These are phyloP conservation scores for Candida glucosophila DNA, from an alignment of 1,139 yeast genomes.

Conservation along the genomic window DNA sequence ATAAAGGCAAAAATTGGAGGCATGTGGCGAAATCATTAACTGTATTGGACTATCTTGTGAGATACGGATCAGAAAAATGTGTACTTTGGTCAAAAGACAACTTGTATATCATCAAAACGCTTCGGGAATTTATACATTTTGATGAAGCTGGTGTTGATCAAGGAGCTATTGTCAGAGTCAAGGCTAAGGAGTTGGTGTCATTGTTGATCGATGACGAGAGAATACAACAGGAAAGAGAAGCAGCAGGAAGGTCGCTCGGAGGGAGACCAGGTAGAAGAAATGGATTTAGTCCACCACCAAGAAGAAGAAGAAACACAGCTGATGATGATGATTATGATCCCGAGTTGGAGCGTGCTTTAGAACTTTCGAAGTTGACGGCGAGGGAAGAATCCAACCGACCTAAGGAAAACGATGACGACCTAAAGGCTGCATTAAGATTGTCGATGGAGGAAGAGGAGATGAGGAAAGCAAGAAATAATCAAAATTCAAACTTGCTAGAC, in stretches of 20 bases:
- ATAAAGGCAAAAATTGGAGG: slow-evolving; percentile 97
- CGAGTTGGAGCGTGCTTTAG: slow-evolving; percentile 79
- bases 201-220: slow-evolving; percentile 79
- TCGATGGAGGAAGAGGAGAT: slow-evolving; percentile 85
- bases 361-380: slow-evolving; percentile 74
- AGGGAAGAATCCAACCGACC: slow-evolving; percentile 42
- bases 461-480: slow-evolving; percentile 43
- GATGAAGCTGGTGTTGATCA: slow-evolving; percentile 81
- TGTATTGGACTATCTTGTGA: slow-evolving; percentile 78
- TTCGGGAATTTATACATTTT: slow-evolving; percentile 80
- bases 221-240: slow-evolving; percentile 61
- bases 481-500: slow-evolving; percentile 46
- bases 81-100: slow-evolving; percentile 94
- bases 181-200: slow-evolving; percentile 83
- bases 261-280: slow-evolving; percentile 16
- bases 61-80: slow-evolving; percentile 84
- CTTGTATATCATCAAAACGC: slow-evolving; percentile 78
- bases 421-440: slow-evolving; percentile 73
- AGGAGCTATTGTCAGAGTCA: slow-evolving; percentile 82
- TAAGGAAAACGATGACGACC: slow-evolving; percentile 50
- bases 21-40: slow-evolving; percentile 91
- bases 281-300: slow-evolving; percentile 10
- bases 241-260: slow-evolving; percentile 22
- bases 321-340: slow-evolving; percentile 53
- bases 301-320: slow-evolving; percentile 9